Evolutionary conservation across 2,329 filamentous ascomycete genomes (phyloP), one percentile per base, ranked within the genome.

Genomic region (Huntiella decipiens): DNA sequence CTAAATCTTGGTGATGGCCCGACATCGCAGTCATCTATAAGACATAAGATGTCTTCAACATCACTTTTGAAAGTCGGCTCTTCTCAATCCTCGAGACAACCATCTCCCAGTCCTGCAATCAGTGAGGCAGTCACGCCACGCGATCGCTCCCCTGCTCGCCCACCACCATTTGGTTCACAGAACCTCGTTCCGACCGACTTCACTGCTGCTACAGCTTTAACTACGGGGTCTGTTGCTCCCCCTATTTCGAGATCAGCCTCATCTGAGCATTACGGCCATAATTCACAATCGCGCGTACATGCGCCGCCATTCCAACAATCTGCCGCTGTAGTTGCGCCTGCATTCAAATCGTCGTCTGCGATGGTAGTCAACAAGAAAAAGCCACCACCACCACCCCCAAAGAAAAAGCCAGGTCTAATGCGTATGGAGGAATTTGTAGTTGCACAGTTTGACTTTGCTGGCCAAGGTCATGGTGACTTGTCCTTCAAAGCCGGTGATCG

Each of bases 401-500:
- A 81, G 63, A 88, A 88, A 65, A 82, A 81, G 60, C 77, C 77
- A 1, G 80, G 81, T 60, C 68, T 72, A 47, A 62, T 68, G 47
- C 65, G 67, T 52, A 61, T 62, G 11, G 64, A 63, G 45, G 69
- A 67, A 52, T 84, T 66, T 52, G 79, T 83, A 16, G 76, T 77
- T 8, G 84, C 84, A 5, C 64, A 83, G 54, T 91, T 84, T 59
- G 71, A 80, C 52, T 92, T 86, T 57, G 66, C 68, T 1, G 82
- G 79, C 0, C 76, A 86, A 55, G 72, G 70, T 5, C 59, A 64
- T 1, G 82, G 80, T 0, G 84, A 92, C 58, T 58, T 92, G 44
- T 69, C 69, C 2, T 92, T 92, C 56, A 66, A 67, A 28, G 80
- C 87, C 58, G 84, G 83, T 2, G 84, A 91, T 55, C 67, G 71